Evolutionary conservation across 176 grass and related monocot species (phyloP).

Genomic region (Chrysopogon serrulatus): DNA sequence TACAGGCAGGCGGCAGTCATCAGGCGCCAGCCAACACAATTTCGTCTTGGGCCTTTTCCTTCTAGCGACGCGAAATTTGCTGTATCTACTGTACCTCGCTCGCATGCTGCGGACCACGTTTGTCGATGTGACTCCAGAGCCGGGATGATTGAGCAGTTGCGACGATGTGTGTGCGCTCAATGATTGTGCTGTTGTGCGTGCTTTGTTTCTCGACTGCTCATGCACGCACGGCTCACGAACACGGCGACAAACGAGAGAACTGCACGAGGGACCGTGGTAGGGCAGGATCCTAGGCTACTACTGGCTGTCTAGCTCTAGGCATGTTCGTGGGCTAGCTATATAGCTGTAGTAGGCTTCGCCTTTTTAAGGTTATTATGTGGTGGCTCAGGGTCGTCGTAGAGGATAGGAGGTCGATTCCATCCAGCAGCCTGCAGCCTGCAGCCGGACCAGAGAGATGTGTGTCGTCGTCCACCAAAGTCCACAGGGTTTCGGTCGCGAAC

Average conservation of each 20-base stretch:
- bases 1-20: too few relatives aligned
- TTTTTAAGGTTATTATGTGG: neutral
- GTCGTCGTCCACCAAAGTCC: neutral
- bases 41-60: neutral
- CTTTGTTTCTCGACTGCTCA: neutral
- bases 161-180: neutral
- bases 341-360: neutral
- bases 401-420: neutral
- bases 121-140: neutral
- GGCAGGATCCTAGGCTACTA: constrained; percentile 16
- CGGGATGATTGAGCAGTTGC: neutral
- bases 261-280: neutral
- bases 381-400: neutral
- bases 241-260: neutral
- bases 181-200: neutral
- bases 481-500: neutral
- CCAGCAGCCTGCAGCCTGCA: too few relatives aligned
- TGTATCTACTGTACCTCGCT: too few relatives aligned
- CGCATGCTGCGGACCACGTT: neutral
- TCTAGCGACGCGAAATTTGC: neutral
- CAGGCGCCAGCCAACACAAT: neutral
- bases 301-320: neutral
- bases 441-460: neutral
- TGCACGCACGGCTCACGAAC: too few relatives aligned
- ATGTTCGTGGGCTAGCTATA: neutral